Conservation (phyloP, 2,329 filamentous ascomycete genomes). For the Exophiala viscosa region DNA sequence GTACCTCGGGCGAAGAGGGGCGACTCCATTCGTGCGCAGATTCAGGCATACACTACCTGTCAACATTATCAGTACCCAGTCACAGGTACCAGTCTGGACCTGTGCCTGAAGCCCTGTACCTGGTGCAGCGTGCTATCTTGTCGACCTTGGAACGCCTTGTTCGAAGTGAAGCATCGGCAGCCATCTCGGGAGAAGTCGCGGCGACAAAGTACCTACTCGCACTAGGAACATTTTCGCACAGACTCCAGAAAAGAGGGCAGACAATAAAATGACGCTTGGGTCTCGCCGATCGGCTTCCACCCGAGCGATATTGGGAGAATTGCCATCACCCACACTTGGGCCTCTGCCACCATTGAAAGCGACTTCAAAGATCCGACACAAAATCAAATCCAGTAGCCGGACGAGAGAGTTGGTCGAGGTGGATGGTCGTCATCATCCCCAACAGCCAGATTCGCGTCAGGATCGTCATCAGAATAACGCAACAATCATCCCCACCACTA, state of each 20-base stretch:
- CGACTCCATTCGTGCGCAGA: not conserved
- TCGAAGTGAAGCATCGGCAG: no score
- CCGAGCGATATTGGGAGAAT: constrained; percentile 15
- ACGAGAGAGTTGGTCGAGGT: not conserved
- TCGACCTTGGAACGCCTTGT: no score
- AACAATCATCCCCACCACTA: not conserved
- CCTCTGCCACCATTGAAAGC: constrained; percentile 8
- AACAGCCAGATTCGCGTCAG: not conserved
- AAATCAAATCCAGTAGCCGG: constrained; percentile 5
- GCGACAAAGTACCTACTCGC: not conserved
- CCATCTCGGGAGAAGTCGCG: not conserved
- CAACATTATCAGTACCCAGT: not conserved
- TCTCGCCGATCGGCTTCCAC: constrained; percentile 11
- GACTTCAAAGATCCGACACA: constrained; percentile 12
- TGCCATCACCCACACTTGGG: constrained; percentile 9
- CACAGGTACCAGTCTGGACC: not conserved
- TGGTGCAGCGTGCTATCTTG: no score
- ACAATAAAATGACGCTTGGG: constrained; percentile 17
- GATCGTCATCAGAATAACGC: not conserved
- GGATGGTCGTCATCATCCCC: not conserved
- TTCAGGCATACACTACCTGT: not conserved
- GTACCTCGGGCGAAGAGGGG: not conserved
- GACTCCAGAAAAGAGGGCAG: not conserved
- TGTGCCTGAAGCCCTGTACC: not conserved
- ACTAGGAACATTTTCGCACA: not conserved